These are phyloP conservation scores for Bauhinia variegata DNA, from an alignment of 306 rosid genomes.

Conservation along the genomic window DNA sequence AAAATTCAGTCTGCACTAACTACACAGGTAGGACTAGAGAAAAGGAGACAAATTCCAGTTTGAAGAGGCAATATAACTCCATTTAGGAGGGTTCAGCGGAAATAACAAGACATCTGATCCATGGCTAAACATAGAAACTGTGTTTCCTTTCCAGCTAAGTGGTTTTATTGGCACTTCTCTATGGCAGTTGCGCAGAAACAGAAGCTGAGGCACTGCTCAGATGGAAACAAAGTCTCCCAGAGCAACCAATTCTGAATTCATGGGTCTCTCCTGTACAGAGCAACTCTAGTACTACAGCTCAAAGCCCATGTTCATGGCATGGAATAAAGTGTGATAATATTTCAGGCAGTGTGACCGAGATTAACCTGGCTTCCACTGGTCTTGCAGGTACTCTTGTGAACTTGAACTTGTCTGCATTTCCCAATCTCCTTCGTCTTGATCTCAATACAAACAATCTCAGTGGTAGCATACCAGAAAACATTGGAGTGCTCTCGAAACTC, in stretches of 20 bases:
- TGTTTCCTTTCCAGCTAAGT: background rate
- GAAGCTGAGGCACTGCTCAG: slow-evolving; percentile 52
- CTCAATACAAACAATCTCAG: slow-evolving; percentile 51
- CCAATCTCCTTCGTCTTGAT: slow-evolving; percentile 59
- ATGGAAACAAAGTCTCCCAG: slow-evolving; percentile 61
- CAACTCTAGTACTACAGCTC: slow-evolving; percentile 27
- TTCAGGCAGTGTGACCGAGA: slow-evolving; percentile 29
- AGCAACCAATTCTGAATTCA: slow-evolving; percentile 44
- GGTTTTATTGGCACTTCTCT: slow-evolving; percentile 25
- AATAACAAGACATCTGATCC: no score
- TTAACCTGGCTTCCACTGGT: slow-evolving; percentile 51
- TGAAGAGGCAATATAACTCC: no score
- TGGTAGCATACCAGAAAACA: slow-evolving; percentile 51
- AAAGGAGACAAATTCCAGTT: no score
- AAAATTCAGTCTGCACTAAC: no score
- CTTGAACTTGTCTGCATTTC: no score
- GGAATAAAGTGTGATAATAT: slow-evolving; percentile 53
- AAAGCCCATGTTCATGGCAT: slow-evolving; percentile 55
- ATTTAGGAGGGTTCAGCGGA: no score
- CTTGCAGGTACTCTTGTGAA: slow-evolving; percentile 59
- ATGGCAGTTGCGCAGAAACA: slow-evolving; percentile 12
- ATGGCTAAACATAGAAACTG: no score
- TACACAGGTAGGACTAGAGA: no score
- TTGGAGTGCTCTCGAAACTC: slow-evolving; percentile 56
- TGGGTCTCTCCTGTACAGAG: slow-evolving; percentile 34